A percentile compares a stretch with the other conserved stretches of the same genome.
phyloP scores from a whole-genome alignment of 2,329 filamentous ascomycete species.

The Phyllosticta citriasiana region DNA sequence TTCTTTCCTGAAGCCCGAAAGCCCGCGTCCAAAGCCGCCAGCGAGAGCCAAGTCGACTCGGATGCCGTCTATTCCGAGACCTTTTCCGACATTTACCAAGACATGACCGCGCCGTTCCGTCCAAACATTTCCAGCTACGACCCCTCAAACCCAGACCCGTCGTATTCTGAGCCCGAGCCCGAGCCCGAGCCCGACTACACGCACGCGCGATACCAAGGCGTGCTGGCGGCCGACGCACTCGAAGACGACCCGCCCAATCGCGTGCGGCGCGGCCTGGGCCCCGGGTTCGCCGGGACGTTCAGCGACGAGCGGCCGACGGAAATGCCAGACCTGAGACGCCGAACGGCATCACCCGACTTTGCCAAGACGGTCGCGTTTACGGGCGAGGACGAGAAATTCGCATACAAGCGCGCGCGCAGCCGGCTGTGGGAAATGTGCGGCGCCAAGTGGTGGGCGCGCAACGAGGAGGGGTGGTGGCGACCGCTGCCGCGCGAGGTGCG shows the following conservation, averaged over 20 bases:
- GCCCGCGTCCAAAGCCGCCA: constrained; percentile 12
- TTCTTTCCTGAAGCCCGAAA: constrained; percentile 58
- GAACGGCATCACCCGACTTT: constrained; percentile 45
- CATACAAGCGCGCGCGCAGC: constrained; percentile 66
- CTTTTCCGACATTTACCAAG: constrained; percentile 66
- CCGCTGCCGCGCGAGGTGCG: constrained; percentile 54
- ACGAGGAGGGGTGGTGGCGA: constrained; percentile 55
- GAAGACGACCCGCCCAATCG: constrained; percentile 42
- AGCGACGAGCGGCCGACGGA: constrained; percentile 19
- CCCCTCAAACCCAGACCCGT: constrained; percentile 17
- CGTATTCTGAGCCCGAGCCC: not conserved
- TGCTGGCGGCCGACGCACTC: constrained; percentile 35
- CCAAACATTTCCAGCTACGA: constrained; percentile 64
- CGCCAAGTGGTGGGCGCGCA: constrained; percentile 57
- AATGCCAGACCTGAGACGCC: not conserved
- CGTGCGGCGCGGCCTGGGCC: constrained; percentile 15
- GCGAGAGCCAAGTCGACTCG: constrained; percentile 13
- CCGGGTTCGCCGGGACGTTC: constrained; percentile 14
- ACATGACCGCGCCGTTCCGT: constrained; percentile 64
- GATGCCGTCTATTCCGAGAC: constrained; percentile 57
- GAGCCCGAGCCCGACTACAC: constrained; percentile 23
- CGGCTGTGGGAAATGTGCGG: constrained; percentile 78
- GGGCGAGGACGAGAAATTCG: constrained; percentile 73
- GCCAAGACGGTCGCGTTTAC: constrained; percentile 58
- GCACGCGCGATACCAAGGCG: constrained; percentile 24